phyloP scores from a whole-genome alignment of 768 basidiomycete genomes.

The Termitomyces sp. region DNA sequence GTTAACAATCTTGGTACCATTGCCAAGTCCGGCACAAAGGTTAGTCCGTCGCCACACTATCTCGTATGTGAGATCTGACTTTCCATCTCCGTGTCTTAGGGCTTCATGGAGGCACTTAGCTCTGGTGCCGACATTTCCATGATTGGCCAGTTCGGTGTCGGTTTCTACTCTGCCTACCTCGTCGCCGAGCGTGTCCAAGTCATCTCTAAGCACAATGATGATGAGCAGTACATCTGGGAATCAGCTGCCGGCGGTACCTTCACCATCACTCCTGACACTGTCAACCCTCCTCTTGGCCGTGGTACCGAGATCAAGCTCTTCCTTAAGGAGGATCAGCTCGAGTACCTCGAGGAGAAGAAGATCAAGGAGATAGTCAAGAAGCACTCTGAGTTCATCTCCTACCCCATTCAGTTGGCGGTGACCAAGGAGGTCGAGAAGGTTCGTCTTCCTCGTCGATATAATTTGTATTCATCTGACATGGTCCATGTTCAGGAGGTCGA shows the following conservation, averaged over 20 bases:
- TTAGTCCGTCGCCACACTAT: conserved; percentile 22
- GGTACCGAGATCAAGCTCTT: conserved; percentile 89
- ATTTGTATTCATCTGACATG: neutral
- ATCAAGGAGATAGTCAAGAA: conserved; percentile 99
- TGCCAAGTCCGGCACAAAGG: conserved; percentile 93
- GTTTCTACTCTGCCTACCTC: conserved; percentile 99
- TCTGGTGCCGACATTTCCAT: conserved; percentile 90
- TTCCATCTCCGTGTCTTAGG: conserved; percentile 40
- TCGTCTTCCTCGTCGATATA: conserved; percentile 17
- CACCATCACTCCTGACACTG: conserved; percentile 92
- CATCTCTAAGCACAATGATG: conserved; percentile 99
- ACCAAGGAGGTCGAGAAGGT: conserved; percentile 99
- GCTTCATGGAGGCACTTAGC: conserved; percentile 98
- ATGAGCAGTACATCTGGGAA: conserved; percentile 99
- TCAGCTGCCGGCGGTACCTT: conserved; percentile 99
- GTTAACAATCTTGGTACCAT: conserved; percentile 99
- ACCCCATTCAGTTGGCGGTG: conserved; percentile 97
- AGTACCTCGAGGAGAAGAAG: conserved; percentile 99
- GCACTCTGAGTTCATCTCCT: conserved; percentile 99
- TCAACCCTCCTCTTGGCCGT: conserved; percentile 88
- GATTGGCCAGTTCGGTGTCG: conserved; percentile 99
- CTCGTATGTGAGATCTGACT: conserved; percentile 2
- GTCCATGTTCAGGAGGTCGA: conserved; percentile 67
- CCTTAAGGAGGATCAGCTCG: conserved; percentile 98
- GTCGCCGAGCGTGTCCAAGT: conserved; percentile 98